A percentile compares a stretch with the other conserved stretches of the same genome.
Evolutionary conservation across 192 early-diverging fungal genomes (phyloP).

Genomic region (Coemansia sp.): DNA sequence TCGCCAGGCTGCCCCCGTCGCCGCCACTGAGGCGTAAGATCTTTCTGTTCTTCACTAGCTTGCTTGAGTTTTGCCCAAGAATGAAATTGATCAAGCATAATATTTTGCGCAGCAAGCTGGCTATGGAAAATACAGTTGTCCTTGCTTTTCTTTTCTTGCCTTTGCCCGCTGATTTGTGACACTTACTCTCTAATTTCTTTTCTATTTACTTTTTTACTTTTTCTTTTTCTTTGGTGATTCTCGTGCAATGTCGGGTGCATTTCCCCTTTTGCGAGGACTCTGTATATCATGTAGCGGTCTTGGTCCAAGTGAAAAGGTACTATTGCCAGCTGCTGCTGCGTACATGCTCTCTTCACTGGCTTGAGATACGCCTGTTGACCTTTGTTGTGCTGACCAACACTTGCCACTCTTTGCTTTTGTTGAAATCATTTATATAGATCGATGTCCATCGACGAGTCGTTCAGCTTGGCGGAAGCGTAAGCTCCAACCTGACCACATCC

Average conservation of each 20-base stretch:
- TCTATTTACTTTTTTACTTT: background rate
- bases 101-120: background rate
- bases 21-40: slow-evolving; percentile 43
- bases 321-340: background rate
- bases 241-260: slow-evolving; percentile 12
- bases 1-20: slow-evolving; percentile 40
- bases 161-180: too few species aligned
- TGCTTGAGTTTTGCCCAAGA: background rate
- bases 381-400: background rate
- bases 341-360: background rate
- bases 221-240: background rate
- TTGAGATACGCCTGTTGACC: too few species aligned
- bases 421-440: slow-evolving; percentile 12
- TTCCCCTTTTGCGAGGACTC: slow-evolving; percentile 28
- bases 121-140: too few species aligned
- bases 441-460: slow-evolving; percentile 35
- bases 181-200: too few species aligned
- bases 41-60: background rate
- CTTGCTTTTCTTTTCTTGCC: too few species aligned
- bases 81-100: too few species aligned
- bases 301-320: slow-evolving; percentile 37
- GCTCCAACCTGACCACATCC: slow-evolving; percentile 37
- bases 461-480: slow-evolving; percentile 35
- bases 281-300: slow-evolving; percentile 53
- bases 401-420: background rate